Base-by-base conservation (phyloP, 768 basidiomycete genomes). In the Hirschioporus abietinus region DNA sequence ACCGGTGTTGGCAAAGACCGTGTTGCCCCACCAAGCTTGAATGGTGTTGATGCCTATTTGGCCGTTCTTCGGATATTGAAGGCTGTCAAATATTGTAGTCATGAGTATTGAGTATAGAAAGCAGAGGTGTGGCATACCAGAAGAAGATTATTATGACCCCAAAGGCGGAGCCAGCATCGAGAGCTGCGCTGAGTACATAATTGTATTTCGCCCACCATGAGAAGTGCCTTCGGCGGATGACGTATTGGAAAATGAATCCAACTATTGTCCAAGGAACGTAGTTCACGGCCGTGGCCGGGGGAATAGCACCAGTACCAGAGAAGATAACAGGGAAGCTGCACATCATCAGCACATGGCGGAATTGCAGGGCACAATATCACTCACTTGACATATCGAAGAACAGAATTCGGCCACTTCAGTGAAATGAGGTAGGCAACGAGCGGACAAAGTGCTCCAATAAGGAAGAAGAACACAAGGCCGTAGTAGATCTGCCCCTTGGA, bases 1-100 rank as follows among this genome's bases (percentile, higher is more conserved):
- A 1, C 71, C 78, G 1, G 76, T 80, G 0, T 74, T 72, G 34
- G 61, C 2, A 69, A 58, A 75, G 10, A 77, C 73, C 67, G 77
- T 83, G 68, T 91, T 91, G 15, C 90, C 91, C 90, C 89, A 91
- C 91, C 90, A 92, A 1, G 68, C 64, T 68, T 84, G 83, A 58
- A 92, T 73, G 10, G 67, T 87, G 36, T 78, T 76, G 15, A 72
- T 6, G 7, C 88, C 90, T 68, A 91, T 89, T 12, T 75, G 76
- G 3, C 89, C 88, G 66, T 89, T 81, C 66, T 68, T 69, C 1
- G 89, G 90, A 70, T 85, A 90, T 75, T 91, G 86, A 20, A 90
- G 78, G 57, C 73, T 64, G 26, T 26, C n/a, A n/a, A 58, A 3
- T 3, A 30, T 30, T 18, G 27, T 42, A 12, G 57, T 7, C n/a